phyloP scores from a whole-genome alignment of 2,329 filamentous ascomycete genomes.

The Meredithiella fracta region DNA sequence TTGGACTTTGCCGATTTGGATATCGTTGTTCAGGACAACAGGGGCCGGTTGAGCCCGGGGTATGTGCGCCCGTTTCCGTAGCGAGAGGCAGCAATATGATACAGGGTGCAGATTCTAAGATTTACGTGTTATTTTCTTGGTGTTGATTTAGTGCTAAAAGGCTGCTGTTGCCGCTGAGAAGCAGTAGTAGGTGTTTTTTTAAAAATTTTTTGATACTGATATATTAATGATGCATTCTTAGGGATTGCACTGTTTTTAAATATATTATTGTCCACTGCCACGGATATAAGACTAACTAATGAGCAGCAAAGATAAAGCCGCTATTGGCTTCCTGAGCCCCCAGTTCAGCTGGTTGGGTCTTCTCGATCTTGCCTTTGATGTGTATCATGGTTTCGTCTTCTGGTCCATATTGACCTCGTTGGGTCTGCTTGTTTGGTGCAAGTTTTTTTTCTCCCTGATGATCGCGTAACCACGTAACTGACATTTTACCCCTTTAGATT shows the following conservation, averaged over 20 bases:
- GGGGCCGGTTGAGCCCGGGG: conserved; percentile 79
- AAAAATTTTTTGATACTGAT: neutral
- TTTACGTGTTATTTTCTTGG: neutral
- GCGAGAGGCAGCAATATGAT: neutral
- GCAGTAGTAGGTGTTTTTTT: conserved; percentile 19
- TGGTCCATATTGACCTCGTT: conserved; percentile 90
- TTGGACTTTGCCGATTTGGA: conserved; percentile 85
- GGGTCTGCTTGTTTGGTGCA: conserved; percentile 84
- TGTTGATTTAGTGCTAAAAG: conserved; percentile 11
- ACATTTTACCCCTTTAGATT: conserved; percentile 37
- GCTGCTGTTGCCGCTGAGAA: conserved; percentile 11
- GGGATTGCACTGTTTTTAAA: no score
- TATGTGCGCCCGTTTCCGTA: conserved; percentile 87
- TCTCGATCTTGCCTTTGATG: conserved; percentile 68
- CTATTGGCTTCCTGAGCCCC: conserved; percentile 51
- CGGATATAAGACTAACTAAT: no score
- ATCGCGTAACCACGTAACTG: neutral
- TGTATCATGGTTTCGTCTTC: conserved; percentile 93
- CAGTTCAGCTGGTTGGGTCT: conserved; percentile 59
- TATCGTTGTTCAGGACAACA: conserved; percentile 72
- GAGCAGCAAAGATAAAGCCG: conserved; percentile 55
- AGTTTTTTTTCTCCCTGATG: conserved; percentile 24
- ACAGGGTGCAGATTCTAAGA: neutral
- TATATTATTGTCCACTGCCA: no score
- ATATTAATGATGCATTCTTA: no score